Evolutionary conservation across 257 asterid species (phyloP), one percentile per base, ranked within the genome.

Genomic region (Primulina huaijiensis): DNA sequence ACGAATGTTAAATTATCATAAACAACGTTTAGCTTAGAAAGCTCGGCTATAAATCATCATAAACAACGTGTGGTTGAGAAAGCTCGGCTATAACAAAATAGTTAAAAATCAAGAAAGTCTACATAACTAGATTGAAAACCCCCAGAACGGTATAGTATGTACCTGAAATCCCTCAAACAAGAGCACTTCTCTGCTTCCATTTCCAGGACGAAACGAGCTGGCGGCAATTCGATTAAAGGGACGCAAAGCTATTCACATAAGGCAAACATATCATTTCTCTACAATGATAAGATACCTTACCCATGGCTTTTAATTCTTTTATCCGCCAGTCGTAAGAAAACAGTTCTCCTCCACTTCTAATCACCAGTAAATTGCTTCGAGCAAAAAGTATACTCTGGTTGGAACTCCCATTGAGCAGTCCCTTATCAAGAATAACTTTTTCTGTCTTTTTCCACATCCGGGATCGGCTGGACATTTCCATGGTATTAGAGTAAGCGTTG

Each of bases 171-270:
- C n/a, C 19, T 14, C 67, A 17, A 6, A 29, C 67, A 17, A 6
- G 16, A 62, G 3, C 2, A 31, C 31, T 31, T n/a, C 46, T 30
- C 31, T 12, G 8, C 8, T 30, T 43, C 53, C 6, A 43, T 16
- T 58, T 37, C 27, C 30, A 29, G 27, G 30, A 70, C 74, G 21
- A 12, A 2, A 8, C 53, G n/a, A 68, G 62, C 10, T 14, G 19
- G 46, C 65, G 2, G 31, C 29, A 70, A n/a, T 21, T 27, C 30
- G 30, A 21, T 27, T 70, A 52, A 60, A 85, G 75, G 70, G 73
- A 65, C 23, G 82, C 83, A 10, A 85, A 67, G 81, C 81, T 83
- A 73, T 83, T 85, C 73, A 83, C 87, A 67, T 85, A 85, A 1
- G 90, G 85, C 9, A 79, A 9, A 11, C 66, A 74, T 52, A 35